phyloP scores from a whole-genome alignment of 352 stramenopile genomes.

The Pythium utonaiense region DNA sequence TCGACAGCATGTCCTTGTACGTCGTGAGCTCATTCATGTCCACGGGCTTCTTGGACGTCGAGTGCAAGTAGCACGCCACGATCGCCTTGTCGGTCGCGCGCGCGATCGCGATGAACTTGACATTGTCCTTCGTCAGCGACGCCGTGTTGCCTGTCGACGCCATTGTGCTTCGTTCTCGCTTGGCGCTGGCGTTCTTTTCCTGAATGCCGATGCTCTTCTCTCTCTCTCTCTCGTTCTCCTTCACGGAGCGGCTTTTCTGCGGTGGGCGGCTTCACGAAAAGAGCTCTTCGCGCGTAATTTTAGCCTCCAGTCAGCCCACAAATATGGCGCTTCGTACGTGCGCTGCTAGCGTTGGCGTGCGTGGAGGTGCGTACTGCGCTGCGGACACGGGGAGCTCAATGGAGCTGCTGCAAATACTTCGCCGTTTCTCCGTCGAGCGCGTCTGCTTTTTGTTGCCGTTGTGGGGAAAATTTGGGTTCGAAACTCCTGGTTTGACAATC shows the following conservation, averaged over 20 bases:
- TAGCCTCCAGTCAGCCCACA: not conserved
- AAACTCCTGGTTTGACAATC: conserved; percentile 3
- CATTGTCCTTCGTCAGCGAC: conserved; percentile 70
- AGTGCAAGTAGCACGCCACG: conserved; percentile 74
- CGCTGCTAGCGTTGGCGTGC: no score
- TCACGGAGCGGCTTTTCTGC: not conserved
- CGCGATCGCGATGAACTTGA: conserved; percentile 83
- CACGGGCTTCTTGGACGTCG: conserved; percentile 36
- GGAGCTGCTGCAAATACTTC: conserved; percentile 7
- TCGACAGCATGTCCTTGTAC: conserved; percentile 81
- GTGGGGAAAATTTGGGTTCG: conserved; percentile 5
- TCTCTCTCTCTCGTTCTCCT: not conserved
- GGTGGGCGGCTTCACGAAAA: not conserved
- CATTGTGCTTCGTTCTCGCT: conserved; percentile 6
- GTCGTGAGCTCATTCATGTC: conserved; percentile 53
- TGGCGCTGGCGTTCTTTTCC: not conserved
- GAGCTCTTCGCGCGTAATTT: conserved; percentile 1
- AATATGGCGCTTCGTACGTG: no score
- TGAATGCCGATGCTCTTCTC: not conserved
- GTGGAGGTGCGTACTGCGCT: not conserved
- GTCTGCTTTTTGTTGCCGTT: conserved; percentile 7
- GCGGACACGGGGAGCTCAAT: not conserved
- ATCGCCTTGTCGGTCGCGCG: conserved; percentile 79
- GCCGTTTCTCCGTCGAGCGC: conserved; percentile 1
- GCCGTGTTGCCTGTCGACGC: conserved; percentile 17